Evolutionary conservation across 2,329 filamentous ascomycete genomes (phyloP).

Genomic region (Metarhizium rileyi): DNA sequence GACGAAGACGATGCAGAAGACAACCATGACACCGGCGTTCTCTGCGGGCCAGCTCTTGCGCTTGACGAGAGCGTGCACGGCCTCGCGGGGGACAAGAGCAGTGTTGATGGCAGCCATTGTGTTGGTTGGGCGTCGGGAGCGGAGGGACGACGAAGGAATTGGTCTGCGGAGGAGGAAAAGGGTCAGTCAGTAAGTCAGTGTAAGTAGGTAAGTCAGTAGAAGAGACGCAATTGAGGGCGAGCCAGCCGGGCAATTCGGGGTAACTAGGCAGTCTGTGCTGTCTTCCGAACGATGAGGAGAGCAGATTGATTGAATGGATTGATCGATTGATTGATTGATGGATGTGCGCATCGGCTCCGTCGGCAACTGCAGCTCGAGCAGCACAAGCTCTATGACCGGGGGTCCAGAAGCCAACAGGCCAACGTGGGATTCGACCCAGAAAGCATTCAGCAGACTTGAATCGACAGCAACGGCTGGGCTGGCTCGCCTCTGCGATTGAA

Average conservation of each 20-base stretch:
- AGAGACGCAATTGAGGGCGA: no score
- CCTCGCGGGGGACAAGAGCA: conserved; percentile 24
- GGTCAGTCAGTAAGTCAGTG: not conserved
- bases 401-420: no score
- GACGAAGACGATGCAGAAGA: conserved; percentile 33
- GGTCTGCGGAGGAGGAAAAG: not conserved
- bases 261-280: no score
- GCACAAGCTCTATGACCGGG: no score
- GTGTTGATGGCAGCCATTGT: conserved; percentile 33
- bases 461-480: no score
- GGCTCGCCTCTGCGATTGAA: no score
- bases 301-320: no score
- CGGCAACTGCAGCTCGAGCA: no score
- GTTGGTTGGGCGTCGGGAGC: conserved; percentile 14
- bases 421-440: not conserved
- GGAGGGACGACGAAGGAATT: conserved; percentile 2
- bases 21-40: conserved; percentile 31
- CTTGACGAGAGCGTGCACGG: conserved; percentile 29
- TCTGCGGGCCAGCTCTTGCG: conserved; percentile 30
- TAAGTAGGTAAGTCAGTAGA: no score
- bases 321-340: not conserved
- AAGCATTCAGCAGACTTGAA: not conserved
- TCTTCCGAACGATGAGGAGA: no score
- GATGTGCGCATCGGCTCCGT: no score
- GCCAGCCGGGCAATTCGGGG: not conserved